Base-by-base conservation (phyloP, 1,284 basidiomycete species). In the Cerrena zonata region DNA sequence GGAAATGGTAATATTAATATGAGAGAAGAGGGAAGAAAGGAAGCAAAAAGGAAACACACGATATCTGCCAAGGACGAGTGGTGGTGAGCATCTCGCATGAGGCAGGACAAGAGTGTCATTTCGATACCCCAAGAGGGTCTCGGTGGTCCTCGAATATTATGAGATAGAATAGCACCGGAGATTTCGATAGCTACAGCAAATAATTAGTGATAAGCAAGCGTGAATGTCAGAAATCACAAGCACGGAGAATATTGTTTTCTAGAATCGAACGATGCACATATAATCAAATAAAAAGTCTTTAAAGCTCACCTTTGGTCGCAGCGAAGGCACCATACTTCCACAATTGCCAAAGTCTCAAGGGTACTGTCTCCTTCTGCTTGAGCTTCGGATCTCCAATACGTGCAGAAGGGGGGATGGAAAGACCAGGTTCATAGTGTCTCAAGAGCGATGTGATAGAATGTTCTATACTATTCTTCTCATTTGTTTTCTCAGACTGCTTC, bases 11-110 rank as follows among this genome's bases (percentile, higher is more conserved):
- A n/a, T 62, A 46, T 58, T 51, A 22, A 48, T 15, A 23, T 34
- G 34, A 25, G 24, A 13, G 27, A 19, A 24, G 36, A 21, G 15
- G 27, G 18, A 41, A n/a, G 34, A 30, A 19, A 19, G 23, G 18
- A 13, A 19, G 23, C 23, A 21, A 22, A 45, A 47, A 34, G 15
- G 48, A 42, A 37, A 72, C 80, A 56, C 58, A 89, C 86, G 50
- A 99, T 86, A 58, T 95, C 90, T 2, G 92, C 85, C 36, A 99
- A 77, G 47, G 87, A 81, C 10, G 90, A 88, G 65, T 96, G 91
- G 40, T 81, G 76, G 7, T 86, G 86, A 22, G 91, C 81, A 50
- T 92, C 91, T 51, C 94, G 83, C 78, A 96, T 89, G 58, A 96
- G 75, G 51, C 83, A 83, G 5, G 86, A 87, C 18, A 91, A 75